Percentiles rank a stretch among this genome's conserved stretches.
Evolutionary conservation across 2,329 filamentous ascomycete species (phyloP).

Genomic region (Aureobasidium sp.): DNA sequence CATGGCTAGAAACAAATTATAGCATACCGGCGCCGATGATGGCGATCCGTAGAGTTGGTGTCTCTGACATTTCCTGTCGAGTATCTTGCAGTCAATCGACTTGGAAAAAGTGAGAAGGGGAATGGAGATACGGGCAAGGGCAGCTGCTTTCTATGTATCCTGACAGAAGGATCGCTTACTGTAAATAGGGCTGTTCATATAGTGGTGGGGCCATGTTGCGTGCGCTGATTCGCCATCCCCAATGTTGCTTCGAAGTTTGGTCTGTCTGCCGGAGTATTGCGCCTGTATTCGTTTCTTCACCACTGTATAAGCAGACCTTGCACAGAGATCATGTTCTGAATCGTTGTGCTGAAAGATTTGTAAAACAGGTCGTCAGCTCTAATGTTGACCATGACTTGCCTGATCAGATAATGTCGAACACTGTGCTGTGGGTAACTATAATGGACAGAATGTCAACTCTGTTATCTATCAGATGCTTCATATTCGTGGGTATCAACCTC

Average conservation of each 20-base stretch:
- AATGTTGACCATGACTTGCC: neutral
- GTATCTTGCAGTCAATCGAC: too few relatives aligned
- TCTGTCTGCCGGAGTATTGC: neutral
- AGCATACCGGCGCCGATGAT: constrained; percentile 28
- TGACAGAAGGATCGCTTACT: neutral
- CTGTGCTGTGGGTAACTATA: neutral
- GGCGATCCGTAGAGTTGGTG: constrained; percentile 22
- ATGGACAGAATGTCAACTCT: neutral
- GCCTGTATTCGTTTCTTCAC: neutral
- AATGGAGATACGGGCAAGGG: neutral
- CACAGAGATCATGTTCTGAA: too few relatives aligned
- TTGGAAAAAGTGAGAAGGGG: constrained; percentile 6
- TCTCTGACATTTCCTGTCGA: constrained; percentile 7
- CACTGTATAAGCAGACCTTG: neutral
- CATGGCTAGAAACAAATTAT: neutral
- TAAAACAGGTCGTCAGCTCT: too few relatives aligned
- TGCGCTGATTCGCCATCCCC: neutral
- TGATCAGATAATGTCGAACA: neutral
- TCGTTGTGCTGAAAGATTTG: too few relatives aligned
- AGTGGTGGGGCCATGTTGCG: neutral
- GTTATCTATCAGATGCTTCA: neutral
- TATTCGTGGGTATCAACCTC: constrained; percentile 8
- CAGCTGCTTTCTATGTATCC: neutral
- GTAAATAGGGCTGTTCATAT: neutral
- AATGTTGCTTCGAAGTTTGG: neutral